Conservation (phyloP, 2,329 filamentous ascomycete species). For the Chaetomiaceae sp. region DNA sequence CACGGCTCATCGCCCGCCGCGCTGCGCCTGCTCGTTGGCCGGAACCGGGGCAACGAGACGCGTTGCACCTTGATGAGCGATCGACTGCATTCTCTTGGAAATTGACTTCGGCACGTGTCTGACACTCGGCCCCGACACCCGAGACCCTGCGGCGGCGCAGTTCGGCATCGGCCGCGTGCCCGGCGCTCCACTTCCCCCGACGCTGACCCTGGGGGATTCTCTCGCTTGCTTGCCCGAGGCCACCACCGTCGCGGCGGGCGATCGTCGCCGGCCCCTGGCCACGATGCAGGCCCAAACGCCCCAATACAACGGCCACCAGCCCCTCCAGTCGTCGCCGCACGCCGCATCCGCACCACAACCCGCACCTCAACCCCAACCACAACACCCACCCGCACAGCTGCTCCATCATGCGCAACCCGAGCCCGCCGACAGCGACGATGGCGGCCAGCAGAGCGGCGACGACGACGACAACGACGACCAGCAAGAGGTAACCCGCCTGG, state of each 20-base stretch:
- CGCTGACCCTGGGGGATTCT: neutral
- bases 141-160: neutral
- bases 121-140: constrained; percentile 3
- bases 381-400: constrained; percentile 30
- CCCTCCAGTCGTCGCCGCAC: constrained; percentile 18
- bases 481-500: constrained; percentile 38
- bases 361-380: too few species aligned
- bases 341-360: too few species aligned
- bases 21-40: neutral
- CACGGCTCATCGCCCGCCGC: neutral
- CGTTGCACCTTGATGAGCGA: neutral
- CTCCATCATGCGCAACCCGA: constrained; percentile 33
- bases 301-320: constrained; percentile 19
- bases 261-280: constrained; percentile 19
- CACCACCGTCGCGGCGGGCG: neutral
- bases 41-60: neutral
- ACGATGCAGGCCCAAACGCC: constrained; percentile 26
- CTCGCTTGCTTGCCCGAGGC: neutral
- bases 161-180: neutral
- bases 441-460: constrained; percentile 44
- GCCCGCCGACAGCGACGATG: constrained; percentile 46
- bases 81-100: neutral
- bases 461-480: constrained; percentile 41
- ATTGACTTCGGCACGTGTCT: constrained; percentile 4
- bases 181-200: neutral